phyloP scores from a whole-genome alignment of 345 rosid genomes.

The Lagerstroemia speciosa region DNA sequence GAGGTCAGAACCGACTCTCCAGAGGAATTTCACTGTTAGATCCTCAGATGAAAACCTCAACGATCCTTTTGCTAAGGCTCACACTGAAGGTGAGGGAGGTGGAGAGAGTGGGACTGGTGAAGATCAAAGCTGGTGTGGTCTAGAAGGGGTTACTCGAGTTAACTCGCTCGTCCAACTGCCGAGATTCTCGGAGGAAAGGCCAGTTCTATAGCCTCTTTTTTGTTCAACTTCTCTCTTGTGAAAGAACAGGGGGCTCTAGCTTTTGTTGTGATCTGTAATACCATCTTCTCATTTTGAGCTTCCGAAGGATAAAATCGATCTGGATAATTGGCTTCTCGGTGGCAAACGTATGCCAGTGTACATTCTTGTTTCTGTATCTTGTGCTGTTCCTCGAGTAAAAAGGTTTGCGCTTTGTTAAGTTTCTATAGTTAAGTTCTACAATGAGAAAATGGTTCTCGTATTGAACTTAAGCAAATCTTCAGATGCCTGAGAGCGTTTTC shows the following conservation, averaged over 20 bases:
- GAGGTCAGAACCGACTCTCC: constrained; percentile 75
- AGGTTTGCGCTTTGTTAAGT: background rate
- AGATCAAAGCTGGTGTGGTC: constrained; percentile 84
- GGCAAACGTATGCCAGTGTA: background rate
- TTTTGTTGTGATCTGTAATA: background rate
- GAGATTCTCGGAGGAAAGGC: constrained; percentile 73
- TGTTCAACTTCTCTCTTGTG: background rate
- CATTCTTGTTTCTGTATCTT: background rate
- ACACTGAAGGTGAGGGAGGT: constrained; percentile 27
- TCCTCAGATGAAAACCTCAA: constrained; percentile 42
- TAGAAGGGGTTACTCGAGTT: constrained; percentile 95
- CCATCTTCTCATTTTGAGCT: background rate
- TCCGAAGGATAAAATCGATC: background rate
- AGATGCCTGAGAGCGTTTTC: background rate
- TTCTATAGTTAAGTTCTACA: background rate
- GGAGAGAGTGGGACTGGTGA: constrained; percentile 26
- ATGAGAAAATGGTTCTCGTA: background rate
- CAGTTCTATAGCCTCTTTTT: constrained; percentile 20
- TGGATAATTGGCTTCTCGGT: background rate
- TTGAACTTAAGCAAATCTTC: background rate
- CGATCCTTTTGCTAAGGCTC: constrained; percentile 26
- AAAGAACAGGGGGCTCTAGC: background rate
- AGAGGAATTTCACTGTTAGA: constrained; percentile 81
- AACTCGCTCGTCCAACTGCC: constrained; percentile 98
- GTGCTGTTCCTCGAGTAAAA: background rate